phyloP scores from a whole-genome alignment of 306 rosid genomes.

The Hippophae gyantsensis region DNA sequence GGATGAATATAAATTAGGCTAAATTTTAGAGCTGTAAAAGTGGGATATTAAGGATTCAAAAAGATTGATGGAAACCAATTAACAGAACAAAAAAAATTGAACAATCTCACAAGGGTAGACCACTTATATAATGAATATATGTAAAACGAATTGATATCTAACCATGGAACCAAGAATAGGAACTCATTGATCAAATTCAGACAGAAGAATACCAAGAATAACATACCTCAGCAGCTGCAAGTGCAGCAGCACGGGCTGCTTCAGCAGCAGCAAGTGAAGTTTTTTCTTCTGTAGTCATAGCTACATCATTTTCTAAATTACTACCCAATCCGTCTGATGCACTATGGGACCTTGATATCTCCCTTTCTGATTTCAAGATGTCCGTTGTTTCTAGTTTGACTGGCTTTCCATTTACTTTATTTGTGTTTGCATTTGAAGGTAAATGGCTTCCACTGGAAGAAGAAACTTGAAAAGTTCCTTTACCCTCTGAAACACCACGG shows the following conservation, averaged over 20 bases:
- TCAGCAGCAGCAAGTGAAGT: slow-evolving; percentile 95
- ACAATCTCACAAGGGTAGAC: too few species aligned
- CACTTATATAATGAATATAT: too few species aligned
- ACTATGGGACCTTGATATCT: slow-evolving; percentile 55
- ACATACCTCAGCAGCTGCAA: slow-evolving; percentile 97
- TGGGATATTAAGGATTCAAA: too few species aligned
- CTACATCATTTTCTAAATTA: slow-evolving; percentile 28
- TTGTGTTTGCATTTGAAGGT: slow-evolving; percentile 34
- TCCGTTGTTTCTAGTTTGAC: slow-evolving; percentile 37
- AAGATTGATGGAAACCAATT: too few species aligned
- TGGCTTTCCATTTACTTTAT: slow-evolving; percentile 44
- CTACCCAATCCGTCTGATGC: slow-evolving; percentile 34
- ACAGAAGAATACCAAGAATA: slow-evolving; percentile 10
- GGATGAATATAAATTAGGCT: too few species aligned
- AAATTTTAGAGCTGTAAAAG: too few species aligned
- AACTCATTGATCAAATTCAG: not conserved
- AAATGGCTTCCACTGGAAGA: slow-evolving; percentile 47
- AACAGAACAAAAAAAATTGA: too few species aligned
- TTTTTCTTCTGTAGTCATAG: slow-evolving; percentile 77
- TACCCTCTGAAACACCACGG: slow-evolving; percentile 48
- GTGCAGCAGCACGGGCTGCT: slow-evolving; percentile 88
- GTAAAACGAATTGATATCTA: too few species aligned
- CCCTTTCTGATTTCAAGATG: slow-evolving; percentile 48
- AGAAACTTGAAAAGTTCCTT: slow-evolving; percentile 43
- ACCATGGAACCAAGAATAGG: too few species aligned